Base-by-base conservation (phyloP, 371 early-diverging fungal species). In the Chytridium lagenaria region DNA sequence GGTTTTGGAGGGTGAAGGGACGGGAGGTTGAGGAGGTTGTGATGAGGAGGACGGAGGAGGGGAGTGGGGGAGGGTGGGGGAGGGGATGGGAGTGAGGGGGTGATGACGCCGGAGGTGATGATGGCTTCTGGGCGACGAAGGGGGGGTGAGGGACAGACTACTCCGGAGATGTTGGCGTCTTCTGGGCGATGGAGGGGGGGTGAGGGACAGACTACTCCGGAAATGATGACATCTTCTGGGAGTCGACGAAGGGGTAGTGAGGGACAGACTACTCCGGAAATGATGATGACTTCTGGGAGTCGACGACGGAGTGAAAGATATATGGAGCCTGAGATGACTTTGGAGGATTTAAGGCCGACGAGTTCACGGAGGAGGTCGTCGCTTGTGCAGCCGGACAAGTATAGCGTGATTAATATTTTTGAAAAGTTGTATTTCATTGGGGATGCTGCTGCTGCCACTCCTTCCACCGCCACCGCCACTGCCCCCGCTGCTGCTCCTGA, bases 401-500 rank as follows among this genome's bases (percentile, higher is more conserved):
- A 61, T 34, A 61, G 38, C 36, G 63, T 61, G 15, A 61, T 61
- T 34, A 61, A 61, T 28, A 61, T 61, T 23, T 61, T 61, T 61
- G 63, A 61, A 16, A 61, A 34, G 63, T 34, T 31, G 33, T 61
- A 36, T 34, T 38, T 16, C 15, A 16, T 61, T 61, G 63, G 23
- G 5, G 36, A 52, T 52, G 12, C 55, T 26, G 26, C 19, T 44
- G 44, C 12, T 19, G 44, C 44, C 12, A 44, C 12, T 19, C 12
- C 19, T 44, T 19, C 44, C 19, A 19, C 7, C 7, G 44, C 44
- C 19, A 19, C 19, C 19, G 7, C 44, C 19, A 44, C 44, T 19
- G 12, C 44, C 12, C 44, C 44, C 19, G 44, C 44, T 44, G 44
- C 19, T 19, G 44, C 19, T 44, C 12, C 44, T 7, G 44, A 44